These are phyloP conservation scores for Wilhelminamyces savonicus DNA, from an alignment of 805 yeast species.

Conservation along the genomic window DNA sequence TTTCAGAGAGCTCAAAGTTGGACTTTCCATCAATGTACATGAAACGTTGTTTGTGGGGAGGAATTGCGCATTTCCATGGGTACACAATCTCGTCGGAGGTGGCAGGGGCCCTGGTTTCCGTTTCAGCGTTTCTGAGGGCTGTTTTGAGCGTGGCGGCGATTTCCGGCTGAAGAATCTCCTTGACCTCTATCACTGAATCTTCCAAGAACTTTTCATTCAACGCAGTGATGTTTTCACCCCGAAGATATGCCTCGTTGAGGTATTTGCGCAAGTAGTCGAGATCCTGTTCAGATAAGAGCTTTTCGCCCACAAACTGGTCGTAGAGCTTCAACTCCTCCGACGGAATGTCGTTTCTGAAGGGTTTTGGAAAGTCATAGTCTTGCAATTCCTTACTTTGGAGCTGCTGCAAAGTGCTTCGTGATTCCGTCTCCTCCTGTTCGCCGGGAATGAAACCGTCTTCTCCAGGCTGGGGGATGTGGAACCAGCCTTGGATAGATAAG, in stretches of 20 bases:
- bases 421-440: conserved; percentile 74
- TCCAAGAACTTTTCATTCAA: conserved; percentile 52
- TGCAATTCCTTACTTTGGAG: conserved; percentile 69
- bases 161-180: conserved; percentile 53
- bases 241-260: conserved; percentile 47
- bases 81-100: conserved; percentile 44
- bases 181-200: conserved; percentile 65
- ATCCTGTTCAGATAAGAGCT: conserved; percentile 31
- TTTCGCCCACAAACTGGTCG: conserved; percentile 6
- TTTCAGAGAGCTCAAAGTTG: conserved; percentile 25
- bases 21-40: conserved; percentile 70
- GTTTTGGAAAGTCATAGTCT: conserved; percentile 79
- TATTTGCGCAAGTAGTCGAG: conserved; percentile 43
- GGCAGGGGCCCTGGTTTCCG: conserved; percentile 56
- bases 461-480: conserved; percentile 91
- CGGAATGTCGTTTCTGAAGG: conserved; percentile 38
- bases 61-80: conserved; percentile 90
- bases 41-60: conserved; percentile 89
- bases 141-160: conserved; percentile 43
- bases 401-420: conserved; percentile 70
- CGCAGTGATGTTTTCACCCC: conserved; percentile 20
- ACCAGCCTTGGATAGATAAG: conserved; percentile 96
- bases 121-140: conserved; percentile 50
- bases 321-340: conserved; percentile 31
- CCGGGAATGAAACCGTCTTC: conserved; percentile 82